A percentile compares a stretch with the other conserved stretches of the same genome.
Conservation (phyloP, 1,284 basidiomycete genomes). For the Hortiboletus rubellus region DNA sequence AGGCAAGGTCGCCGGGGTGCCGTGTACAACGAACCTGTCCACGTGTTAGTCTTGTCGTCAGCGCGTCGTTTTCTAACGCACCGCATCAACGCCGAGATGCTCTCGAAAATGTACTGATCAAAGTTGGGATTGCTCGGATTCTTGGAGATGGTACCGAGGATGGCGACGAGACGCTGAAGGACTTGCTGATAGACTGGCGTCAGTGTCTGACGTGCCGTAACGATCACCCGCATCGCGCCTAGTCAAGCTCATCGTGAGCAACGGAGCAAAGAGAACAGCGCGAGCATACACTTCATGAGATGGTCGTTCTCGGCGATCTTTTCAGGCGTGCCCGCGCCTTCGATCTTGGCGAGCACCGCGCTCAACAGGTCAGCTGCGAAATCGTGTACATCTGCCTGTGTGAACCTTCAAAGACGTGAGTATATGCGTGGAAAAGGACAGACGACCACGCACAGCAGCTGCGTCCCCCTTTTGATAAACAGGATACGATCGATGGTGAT, state of each 20-base stretch:
- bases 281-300: constrained; percentile 87
- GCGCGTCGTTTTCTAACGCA: constrained; percentile 30
- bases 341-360: constrained; percentile 81
- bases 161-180: constrained; percentile 75
- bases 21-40: constrained; percentile 75
- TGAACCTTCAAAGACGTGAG: constrained; percentile 57
- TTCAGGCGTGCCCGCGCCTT: constrained; percentile 81
- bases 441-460: constrained; percentile 56
- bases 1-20: constrained; percentile 63
- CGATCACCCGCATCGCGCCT: constrained; percentile 93
- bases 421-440: neutral
- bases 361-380: constrained; percentile 77
- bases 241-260: constrained; percentile 9
- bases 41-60: neutral
- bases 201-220: constrained; percentile 83
- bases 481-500: constrained; percentile 89
- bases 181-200: constrained; percentile 68
- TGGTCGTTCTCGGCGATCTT: constrained; percentile 98
- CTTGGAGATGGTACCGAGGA: constrained; percentile 86
- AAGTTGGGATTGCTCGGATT: constrained; percentile 98
- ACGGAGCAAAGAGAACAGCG: neutral
- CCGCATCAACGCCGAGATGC: constrained; percentile 89
- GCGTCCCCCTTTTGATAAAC: constrained; percentile 78
- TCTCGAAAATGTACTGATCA: constrained; percentile 97
- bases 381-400: constrained; percentile 82